Conservation (phyloP, 106 monocot genomes). For the Amphibolis antarctica region DNA sequence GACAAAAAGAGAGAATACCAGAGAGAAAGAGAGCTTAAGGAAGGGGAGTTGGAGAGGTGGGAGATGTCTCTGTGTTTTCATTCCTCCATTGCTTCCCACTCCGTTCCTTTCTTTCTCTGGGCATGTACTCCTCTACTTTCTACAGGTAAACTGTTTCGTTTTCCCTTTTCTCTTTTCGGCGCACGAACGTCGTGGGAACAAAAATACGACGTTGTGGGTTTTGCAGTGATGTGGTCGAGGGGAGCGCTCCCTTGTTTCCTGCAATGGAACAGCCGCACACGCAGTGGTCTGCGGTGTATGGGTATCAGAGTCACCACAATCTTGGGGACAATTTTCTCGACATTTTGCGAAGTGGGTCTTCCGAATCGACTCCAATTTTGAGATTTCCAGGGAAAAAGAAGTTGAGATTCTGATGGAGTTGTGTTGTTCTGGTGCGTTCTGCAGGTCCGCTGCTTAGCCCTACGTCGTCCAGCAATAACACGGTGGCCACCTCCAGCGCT, state of each 20-base stretch:
- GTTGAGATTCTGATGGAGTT: background rate
- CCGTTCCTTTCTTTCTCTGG: background rate
- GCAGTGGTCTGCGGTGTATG: conserved; percentile 29
- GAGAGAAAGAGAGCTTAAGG: background rate
- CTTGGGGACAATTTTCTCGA: conserved; percentile 48
- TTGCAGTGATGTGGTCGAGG: conserved; percentile 5
- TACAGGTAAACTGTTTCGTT: conserved; percentile 20
- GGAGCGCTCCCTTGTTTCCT: background rate
- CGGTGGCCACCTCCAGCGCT: conserved; percentile 28
- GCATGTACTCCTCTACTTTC: conserved; percentile 42
- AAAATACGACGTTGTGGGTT: background rate
- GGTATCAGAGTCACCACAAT: conserved; percentile 19
- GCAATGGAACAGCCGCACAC: conserved; percentile 8
- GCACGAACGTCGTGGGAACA: background rate
- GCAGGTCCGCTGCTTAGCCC: conserved; percentile 59
- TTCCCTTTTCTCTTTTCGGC: background rate
- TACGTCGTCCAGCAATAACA: conserved; percentile 59
- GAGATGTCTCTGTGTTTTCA: background rate
- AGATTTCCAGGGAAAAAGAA: background rate
- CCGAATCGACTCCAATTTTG: background rate
- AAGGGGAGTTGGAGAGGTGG: background rate
- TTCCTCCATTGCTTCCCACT: background rate
- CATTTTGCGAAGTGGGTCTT: conserved; percentile 31
- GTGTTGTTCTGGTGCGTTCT: background rate
- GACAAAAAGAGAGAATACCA: background rate